A percentile compares a stretch with the other conserved stretches of the same genome.
These are phyloP conservation scores for Periconia sp. DNA, from an alignment of 2,329 filamentous ascomycete genomes.

Conservation along the genomic window DNA sequence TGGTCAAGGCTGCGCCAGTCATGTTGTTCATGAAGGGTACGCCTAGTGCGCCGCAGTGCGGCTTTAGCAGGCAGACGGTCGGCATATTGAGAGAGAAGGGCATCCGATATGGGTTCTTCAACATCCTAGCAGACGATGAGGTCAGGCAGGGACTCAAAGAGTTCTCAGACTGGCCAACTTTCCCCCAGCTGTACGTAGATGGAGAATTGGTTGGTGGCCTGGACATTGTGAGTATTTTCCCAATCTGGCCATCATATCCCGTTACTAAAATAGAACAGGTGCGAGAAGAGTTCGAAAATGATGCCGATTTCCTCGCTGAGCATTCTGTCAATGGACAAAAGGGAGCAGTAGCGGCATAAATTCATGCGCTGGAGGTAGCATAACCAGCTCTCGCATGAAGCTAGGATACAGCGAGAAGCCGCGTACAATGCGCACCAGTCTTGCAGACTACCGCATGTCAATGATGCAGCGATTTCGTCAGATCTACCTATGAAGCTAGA, in stretches of 20 bases:
- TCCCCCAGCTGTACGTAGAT: conserved; percentile 90
- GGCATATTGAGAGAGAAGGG: conserved; percentile 84
- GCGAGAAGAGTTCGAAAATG: conserved; percentile 87
- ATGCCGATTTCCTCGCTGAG: conserved; percentile 80
- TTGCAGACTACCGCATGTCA: too few species aligned
- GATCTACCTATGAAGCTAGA: too few species aligned
- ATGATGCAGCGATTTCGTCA: too few species aligned
- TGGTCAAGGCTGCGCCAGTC: conserved; percentile 94
- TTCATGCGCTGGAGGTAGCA: conserved; percentile 10
- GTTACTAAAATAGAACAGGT: conserved; percentile 63
- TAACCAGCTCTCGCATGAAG: background rate
- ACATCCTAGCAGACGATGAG: conserved; percentile 96
- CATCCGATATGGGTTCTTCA: conserved; percentile 98
- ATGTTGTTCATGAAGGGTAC: conserved; percentile 99
- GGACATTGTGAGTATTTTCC: conserved; percentile 81
- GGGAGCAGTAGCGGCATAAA: conserved; percentile 11
- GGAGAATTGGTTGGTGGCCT: conserved; percentile 91
- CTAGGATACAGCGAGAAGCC: too few species aligned
- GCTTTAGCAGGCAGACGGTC: conserved; percentile 91
- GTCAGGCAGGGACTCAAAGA: conserved; percentile 96
- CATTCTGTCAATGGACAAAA: conserved; percentile 59
- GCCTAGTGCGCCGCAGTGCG: conserved; percentile 83
- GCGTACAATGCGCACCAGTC: too few species aligned
- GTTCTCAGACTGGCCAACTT: conserved; percentile 98
- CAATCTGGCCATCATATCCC: background rate